Percentiles rank a stretch among this genome's conserved stretches.
These are phyloP conservation scores for Phalaenopsis hybrid DNA, from an alignment of 116 monocot genomes.

Conservation along the genomic window DNA sequence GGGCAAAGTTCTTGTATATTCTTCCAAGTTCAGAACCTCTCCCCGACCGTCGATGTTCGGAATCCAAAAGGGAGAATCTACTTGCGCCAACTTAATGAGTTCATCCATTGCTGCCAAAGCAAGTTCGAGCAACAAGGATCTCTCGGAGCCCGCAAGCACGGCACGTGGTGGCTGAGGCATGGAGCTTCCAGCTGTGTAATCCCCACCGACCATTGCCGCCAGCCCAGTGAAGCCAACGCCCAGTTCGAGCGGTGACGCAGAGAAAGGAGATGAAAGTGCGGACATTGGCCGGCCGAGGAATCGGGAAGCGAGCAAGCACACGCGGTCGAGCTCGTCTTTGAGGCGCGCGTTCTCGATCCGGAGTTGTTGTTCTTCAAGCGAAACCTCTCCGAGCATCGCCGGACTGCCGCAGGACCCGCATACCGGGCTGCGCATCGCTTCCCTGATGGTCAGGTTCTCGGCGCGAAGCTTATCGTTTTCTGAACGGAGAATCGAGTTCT, in stretches of 20 bases:
- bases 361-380: constrained; percentile 85
- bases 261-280: constrained; percentile 12
- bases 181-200: constrained; percentile 28
- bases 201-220: constrained; percentile 12
- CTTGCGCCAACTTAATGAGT: constrained; percentile 84
- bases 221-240: constrained; percentile 25
- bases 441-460: constrained; percentile 75
- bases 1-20: constrained; percentile 46
- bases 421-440: constrained; percentile 80
- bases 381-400: constrained; percentile 69
- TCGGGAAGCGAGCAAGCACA: constrained; percentile 61
- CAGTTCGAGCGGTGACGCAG: constrained; percentile 51
- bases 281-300: constrained; percentile 72
- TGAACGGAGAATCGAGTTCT: constrained; percentile 73
- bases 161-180: constrained; percentile 17
- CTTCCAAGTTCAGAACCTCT: constrained; percentile 63
- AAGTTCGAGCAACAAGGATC: constrained; percentile 64
- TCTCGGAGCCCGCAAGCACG: constrained; percentile 38
- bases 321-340: constrained; percentile 88
- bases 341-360: constrained; percentile 84
- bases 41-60: constrained; percentile 17
- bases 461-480: constrained; percentile 92
- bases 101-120: constrained; percentile 88
- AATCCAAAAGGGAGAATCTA: constrained; percentile 78
- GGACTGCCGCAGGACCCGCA: constrained; percentile 81